phyloP scores from a whole-genome alignment of 495 filamentous ascomycete genomes.

The Neurospora sp. region DNA sequence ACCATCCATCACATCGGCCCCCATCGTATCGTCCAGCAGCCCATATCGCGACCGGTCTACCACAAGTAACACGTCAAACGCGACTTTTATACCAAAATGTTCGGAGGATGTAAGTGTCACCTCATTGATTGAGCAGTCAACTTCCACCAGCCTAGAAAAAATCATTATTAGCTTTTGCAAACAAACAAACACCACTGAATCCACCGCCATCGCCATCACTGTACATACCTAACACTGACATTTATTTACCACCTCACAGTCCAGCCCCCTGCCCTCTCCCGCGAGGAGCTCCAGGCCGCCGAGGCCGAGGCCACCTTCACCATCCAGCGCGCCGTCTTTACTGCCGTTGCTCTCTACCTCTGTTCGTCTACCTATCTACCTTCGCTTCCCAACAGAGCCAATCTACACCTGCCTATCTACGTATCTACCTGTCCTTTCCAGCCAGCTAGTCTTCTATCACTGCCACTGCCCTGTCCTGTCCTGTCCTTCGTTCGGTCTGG shows the following conservation, averaged over 20 bases:
- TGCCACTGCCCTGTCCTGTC: background rate
- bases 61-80: background rate
- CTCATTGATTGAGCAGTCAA: background rate
- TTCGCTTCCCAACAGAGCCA: too few species aligned
- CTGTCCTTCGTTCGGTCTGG: too few species aligned
- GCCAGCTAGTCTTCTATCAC: background rate
- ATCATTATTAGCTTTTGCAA: background rate
- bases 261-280: constrained; percentile 39
- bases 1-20: background rate
- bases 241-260: constrained; percentile 12
- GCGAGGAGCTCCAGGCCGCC: constrained; percentile 48
- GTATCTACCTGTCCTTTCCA: background rate
- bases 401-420: background rate
- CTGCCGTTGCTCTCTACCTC: constrained; percentile 65
- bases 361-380: constrained; percentile 45
- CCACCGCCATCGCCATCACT: too few species aligned
- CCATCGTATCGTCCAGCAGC: background rate
- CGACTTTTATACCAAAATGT: constrained; percentile 25
- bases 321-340: constrained; percentile 50
- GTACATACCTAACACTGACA: background rate
- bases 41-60: background rate
- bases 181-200: background rate
- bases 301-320: constrained; percentile 63
- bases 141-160: too few species aligned
- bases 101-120: constrained; percentile 32